Percentiles rank a stretch among this genome's conserved stretches.
These are phyloP conservation scores for Backusella sp. DNA, from an alignment of 192 early-diverging fungal genomes.

Conservation along the genomic window DNA sequence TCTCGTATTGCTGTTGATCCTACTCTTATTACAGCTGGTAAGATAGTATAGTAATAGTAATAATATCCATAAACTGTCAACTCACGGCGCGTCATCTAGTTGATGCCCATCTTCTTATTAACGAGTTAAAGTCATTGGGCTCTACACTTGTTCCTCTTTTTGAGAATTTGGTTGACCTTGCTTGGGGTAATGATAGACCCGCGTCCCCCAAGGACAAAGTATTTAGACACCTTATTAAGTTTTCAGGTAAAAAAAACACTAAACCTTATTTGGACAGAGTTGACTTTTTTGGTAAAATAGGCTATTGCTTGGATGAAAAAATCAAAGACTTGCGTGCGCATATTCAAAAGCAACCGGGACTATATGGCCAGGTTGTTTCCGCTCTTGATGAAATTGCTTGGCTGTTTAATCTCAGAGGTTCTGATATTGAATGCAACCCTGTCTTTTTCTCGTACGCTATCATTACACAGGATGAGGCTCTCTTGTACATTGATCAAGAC, in stretches of 20 bases:
- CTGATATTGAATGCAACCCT: conserved; percentile 93
- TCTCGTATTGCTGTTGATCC: conserved; percentile 95
- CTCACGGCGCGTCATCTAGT: conserved; percentile 14
- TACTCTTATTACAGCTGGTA: conserved; percentile 74
- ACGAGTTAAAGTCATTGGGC: conserved; percentile 37
- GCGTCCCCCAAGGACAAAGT: conserved; percentile 64
- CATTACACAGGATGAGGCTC: conserved; percentile 64
- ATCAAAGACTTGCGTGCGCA: conserved; percentile 65
- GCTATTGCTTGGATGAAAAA: conserved; percentile 54
- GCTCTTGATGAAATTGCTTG: conserved; percentile 96
- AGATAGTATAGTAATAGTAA: conserved; percentile 17
- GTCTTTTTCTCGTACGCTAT: conserved; percentile 94
- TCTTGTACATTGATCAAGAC: conserved; percentile 74
- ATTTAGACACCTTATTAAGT: conserved; percentile 66
- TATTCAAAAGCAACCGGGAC: conserved; percentile 52
- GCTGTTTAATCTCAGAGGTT: conserved; percentile 97
- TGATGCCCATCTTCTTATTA: conserved; percentile 27
- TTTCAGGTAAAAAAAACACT: conserved; percentile 54
- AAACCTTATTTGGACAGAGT: not conserved
- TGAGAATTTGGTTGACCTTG: conserved; percentile 83
- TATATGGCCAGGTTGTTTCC: conserved; percentile 78
- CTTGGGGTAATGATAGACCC: conserved; percentile 78
- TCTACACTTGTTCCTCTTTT: conserved; percentile 68
- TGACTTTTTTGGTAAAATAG: conserved; percentile 10
- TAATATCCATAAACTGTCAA: not conserved